Percentiles rank a stretch among this genome's conserved stretches.
These are phyloP conservation scores for Trichoderma sp. DNA, from an alignment of 2,329 filamentous ascomycete genomes.

Conservation along the genomic window DNA sequence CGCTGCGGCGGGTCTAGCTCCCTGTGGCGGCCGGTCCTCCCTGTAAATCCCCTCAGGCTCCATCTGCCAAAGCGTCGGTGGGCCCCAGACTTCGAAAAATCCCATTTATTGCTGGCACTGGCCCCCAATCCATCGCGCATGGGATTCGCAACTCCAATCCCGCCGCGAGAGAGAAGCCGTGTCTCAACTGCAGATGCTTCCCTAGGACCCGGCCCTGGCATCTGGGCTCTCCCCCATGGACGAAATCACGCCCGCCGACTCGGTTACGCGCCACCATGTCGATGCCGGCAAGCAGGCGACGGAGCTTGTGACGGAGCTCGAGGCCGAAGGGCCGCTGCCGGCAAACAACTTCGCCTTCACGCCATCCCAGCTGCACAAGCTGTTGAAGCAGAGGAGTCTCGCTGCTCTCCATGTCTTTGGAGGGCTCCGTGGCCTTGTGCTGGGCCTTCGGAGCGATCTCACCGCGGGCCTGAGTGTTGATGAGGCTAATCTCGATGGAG, in stretches of 20 bases:
- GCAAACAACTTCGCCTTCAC: constrained; percentile 52
- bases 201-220: constrained; percentile 16
- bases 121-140: neutral
- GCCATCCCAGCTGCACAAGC: constrained; percentile 51
- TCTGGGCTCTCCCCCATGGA: constrained; percentile 28
- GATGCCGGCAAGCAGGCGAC: constrained; percentile 6
- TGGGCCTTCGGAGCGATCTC: constrained; percentile 48
- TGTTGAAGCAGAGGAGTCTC: constrained; percentile 49
- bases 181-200: constrained; percentile 20
- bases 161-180: neutral
- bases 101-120: neutral
- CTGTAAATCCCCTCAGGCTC: constrained; percentile 5
- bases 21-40: neutral
- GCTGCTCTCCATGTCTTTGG: constrained; percentile 49
- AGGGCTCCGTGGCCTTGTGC: constrained; percentile 51
- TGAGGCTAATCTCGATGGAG: constrained; percentile 44
- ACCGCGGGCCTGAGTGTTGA: constrained; percentile 48
- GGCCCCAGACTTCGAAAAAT: neutral
- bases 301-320: constrained; percentile 26
- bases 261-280: constrained; percentile 9
- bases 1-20: constrained; percentile 7
- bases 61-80: neutral
- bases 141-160: constrained; percentile 3
- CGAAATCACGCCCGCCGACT: constrained; percentile 27
- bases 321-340: constrained; percentile 27